Percentiles rank a stretch among this genome's conserved stretches.
Evolutionary conservation across 176 grass and related monocot species (phyloP).

Genomic region (Themeda triandra): DNA sequence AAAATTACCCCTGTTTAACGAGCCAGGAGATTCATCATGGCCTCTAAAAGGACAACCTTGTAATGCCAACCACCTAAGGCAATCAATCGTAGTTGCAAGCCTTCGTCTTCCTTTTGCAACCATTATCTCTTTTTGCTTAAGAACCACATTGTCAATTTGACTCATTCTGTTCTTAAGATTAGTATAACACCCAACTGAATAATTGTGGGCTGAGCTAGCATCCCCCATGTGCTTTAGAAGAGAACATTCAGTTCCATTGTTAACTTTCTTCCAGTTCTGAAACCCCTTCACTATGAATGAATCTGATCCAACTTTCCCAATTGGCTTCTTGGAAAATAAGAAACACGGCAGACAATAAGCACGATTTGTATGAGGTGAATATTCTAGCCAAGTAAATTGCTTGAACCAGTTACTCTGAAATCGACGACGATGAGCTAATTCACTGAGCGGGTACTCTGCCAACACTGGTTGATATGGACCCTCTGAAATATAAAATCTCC

Average conservation of each 20-base stretch:
- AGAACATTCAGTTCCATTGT: neutral
- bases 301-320: neutral
- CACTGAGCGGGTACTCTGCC: neutral
- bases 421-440: neutral
- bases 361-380: neutral
- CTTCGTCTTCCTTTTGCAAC: neutral
- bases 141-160: neutral
- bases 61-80: neutral
- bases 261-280: neutral
- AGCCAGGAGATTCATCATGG: no score
- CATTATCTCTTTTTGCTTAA: neutral
- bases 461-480: neutral
- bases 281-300: neutral
- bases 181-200: neutral
- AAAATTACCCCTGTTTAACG: no score
- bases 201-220: neutral
- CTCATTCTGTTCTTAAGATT: neutral
- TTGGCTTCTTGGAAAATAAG: neutral
- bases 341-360: neutral
- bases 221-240: neutral
- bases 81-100: neutral
- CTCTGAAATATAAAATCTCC: neutral
- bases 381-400: neutral
- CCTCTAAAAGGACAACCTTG: no score
- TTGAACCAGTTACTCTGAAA: neutral